These are phyloP conservation scores for Secale cereale DNA, from an alignment of 176 grass and related monocot species.

Conservation along the genomic window DNA sequence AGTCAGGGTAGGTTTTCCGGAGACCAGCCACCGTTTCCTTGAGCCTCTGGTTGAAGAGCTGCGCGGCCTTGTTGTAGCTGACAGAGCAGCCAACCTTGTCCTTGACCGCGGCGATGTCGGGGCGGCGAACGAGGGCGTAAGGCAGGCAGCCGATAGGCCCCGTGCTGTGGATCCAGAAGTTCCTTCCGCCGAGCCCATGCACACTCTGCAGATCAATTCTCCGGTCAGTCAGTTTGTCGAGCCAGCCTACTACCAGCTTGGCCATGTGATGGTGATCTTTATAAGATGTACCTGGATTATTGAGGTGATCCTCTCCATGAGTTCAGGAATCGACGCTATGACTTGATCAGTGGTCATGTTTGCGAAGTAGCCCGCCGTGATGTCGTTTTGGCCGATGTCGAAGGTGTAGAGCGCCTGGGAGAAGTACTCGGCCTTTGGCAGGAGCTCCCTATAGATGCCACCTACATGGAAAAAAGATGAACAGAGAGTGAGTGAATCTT, in stretches of 20 bases:
- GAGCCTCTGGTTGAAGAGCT: constrained; percentile 66
- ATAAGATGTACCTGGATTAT: constrained; percentile 55
- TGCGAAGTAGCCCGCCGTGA: constrained; percentile 71
- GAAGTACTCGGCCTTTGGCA: constrained; percentile 74
- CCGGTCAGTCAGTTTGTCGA: background rate
- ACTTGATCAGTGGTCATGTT: constrained; percentile 68
- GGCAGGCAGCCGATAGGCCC: constrained; percentile 91
- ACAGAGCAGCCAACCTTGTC: constrained; percentile 60
- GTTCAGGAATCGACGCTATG: constrained; percentile 61
- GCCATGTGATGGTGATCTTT: background rate
- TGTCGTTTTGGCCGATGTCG: constrained; percentile 94
- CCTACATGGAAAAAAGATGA: constrained; percentile 11
- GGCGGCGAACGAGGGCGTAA: constrained; percentile 56
- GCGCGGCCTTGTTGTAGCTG: constrained; percentile 74
- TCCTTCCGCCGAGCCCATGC: constrained; percentile 53
- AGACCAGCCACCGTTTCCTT: constrained; percentile 73
- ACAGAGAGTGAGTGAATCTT: background rate
- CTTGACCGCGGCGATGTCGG: constrained; percentile 14
- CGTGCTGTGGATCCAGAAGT: constrained; percentile 98
- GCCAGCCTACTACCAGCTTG: background rate
- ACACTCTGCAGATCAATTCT: constrained; percentile 43
- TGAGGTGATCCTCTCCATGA: constrained; percentile 60
- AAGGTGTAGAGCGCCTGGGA: constrained; percentile 93
- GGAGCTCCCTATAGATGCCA: constrained; percentile 61
- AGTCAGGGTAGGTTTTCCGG: constrained; percentile 42